Percentiles rank a stretch among this genome's conserved stretches.
These are phyloP conservation scores for Talaromyces adpressus DNA, from an alignment of 495 filamentous ascomycete species.

Conservation along the genomic window DNA sequence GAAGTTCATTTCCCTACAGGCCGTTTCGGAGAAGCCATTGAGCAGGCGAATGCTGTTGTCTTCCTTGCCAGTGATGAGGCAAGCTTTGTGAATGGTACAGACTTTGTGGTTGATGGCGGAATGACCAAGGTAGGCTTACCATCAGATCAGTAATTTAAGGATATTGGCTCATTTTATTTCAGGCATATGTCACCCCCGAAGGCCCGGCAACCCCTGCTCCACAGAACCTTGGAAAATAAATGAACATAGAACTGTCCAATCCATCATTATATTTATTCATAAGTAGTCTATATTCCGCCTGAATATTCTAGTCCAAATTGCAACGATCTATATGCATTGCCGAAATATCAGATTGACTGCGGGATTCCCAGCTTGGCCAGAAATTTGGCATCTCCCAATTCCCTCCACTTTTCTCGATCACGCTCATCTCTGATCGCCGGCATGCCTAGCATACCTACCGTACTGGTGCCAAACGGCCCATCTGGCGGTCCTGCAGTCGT, in stretches of 20 bases:
- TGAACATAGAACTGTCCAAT: not conserved
- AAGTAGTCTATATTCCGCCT: not conserved
- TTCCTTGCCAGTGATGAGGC: constrained; percentile 94
- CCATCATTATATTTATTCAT: not conserved
- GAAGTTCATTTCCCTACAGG: constrained; percentile 94
- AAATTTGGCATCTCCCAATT: constrained; percentile 5
- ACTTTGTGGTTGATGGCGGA: constrained; percentile 95
- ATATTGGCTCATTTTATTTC: not conserved
- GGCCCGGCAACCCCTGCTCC: constrained; percentile 67
- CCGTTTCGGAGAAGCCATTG: constrained; percentile 92
- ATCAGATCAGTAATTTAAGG: no score
- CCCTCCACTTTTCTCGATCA: constrained; percentile 8
- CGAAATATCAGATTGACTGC: not conserved
- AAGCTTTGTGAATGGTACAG: constrained; percentile 85
- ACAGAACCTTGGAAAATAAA: constrained; percentile 47
- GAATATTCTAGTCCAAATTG: not conserved
- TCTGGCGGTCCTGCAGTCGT: constrained; percentile 7
- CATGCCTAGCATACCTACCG: constrained; percentile 11
- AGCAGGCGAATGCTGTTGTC: constrained; percentile 89
- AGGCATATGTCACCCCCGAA: constrained; percentile 89
- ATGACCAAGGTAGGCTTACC: constrained; percentile 63
- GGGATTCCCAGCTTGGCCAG: constrained; percentile 8
- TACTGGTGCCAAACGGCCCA: constrained; percentile 11
- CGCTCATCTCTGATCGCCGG: constrained; percentile 1
- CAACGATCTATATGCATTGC: not conserved